These are phyloP conservation scores for Saccharomycopsis sp. DNA, from an alignment of 805 yeast species.

Conservation along the genomic window DNA sequence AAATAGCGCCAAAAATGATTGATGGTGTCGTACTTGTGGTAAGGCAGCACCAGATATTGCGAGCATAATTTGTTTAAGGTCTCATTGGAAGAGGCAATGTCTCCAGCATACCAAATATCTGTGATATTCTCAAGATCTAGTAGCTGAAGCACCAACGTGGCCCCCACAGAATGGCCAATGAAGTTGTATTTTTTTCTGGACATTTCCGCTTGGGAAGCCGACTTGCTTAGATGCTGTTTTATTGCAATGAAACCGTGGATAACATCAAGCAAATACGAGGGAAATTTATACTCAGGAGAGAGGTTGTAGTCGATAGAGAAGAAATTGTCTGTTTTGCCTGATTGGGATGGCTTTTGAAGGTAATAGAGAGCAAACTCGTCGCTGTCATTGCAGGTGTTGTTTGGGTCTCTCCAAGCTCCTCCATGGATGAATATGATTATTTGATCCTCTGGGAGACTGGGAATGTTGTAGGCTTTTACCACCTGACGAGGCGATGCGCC, in stretches of 20 bases:
- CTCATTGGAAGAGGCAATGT: neutral
- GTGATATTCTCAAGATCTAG: conserved; percentile 26
- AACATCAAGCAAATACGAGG: conserved; percentile 54
- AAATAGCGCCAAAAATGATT: neutral
- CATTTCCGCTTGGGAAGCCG: conserved; percentile 24
- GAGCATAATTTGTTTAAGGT: neutral
- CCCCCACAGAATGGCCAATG: conserved; percentile 81
- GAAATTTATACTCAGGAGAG: conserved; percentile 56
- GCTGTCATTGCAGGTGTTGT: conserved; percentile 53
- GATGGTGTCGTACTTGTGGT: neutral
- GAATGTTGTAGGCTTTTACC: conserved; percentile 4
- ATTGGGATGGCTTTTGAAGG: conserved; percentile 16
- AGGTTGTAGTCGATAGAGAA: conserved; percentile 59
- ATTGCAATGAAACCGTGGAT: conserved; percentile 33
- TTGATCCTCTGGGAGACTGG: neutral
- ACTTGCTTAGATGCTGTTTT: conserved; percentile 19
- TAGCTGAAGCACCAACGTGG: conserved; percentile 55
- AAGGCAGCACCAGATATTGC: neutral
- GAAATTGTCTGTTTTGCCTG: conserved; percentile 21
- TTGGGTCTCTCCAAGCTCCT: conserved; percentile 81
- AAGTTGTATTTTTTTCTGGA: conserved; percentile 22
- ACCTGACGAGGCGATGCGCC: conserved; percentile 1
- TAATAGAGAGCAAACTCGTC: conserved; percentile 26
- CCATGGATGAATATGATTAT: conserved; percentile 67
- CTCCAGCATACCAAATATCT: conserved; percentile 5